These are phyloP conservation scores for Neofusicoccum cordaticola DNA, from an alignment of 2,329 filamentous ascomycete species.

Conservation along the genomic window DNA sequence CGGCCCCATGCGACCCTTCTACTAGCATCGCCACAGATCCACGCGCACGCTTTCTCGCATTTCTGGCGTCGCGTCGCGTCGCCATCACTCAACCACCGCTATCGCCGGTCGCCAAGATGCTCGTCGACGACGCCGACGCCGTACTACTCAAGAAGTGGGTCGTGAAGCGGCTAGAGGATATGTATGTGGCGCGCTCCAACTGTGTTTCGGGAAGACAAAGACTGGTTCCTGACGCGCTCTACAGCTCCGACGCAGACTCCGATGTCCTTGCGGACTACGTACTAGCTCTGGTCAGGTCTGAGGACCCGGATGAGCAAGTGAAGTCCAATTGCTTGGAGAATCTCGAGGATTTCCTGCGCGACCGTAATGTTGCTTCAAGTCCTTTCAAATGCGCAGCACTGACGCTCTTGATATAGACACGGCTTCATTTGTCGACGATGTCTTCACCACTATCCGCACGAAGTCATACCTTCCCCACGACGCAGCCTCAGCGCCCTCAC, in stretches of 20 bases:
- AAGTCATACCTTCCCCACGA: conserved; percentile 43
- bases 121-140: conserved; percentile 53
- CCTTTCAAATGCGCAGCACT: neutral
- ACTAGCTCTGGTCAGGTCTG: conserved; percentile 70
- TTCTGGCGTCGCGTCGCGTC: neutral
- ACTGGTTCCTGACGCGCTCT: neutral
- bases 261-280: conserved; percentile 83
- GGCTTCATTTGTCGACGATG: conserved; percentile 64
- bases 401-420: conserved; percentile 45
- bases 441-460: conserved; percentile 64
- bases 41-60: neutral
- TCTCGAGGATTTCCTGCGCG: conserved; percentile 71
- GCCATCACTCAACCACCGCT: neutral
- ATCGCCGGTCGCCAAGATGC: conserved; percentile 40
- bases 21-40: neutral
- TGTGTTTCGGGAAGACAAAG: too few species aligned
- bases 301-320: conserved; percentile 63
- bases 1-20: neutral
- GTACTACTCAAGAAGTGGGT: conserved; percentile 71
- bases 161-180: conserved; percentile 71
- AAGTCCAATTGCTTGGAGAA: conserved; percentile 67
- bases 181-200: conserved; percentile 48
- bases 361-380: conserved; percentile 48
- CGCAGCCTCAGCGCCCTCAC: conserved; percentile 23
- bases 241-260: conserved; percentile 72